Conservation (phyloP, 768 basidiomycete genomes). For the Panus rudis region DNA sequence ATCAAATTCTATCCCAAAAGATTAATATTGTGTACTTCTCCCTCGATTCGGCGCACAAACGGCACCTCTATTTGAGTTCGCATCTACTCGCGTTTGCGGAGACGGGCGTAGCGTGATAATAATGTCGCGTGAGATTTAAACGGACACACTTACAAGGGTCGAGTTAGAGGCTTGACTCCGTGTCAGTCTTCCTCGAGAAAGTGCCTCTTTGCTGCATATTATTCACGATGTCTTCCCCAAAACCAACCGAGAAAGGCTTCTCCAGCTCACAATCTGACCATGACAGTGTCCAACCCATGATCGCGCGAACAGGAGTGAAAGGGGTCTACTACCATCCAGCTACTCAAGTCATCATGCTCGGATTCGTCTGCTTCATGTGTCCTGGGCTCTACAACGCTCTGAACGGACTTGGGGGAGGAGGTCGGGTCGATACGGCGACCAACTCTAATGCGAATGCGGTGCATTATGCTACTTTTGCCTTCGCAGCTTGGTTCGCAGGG, state of each 20-base stretch:
- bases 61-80: too few relatives aligned
- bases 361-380: background rate
- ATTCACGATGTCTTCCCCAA: background rate
- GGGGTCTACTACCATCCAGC: background rate
- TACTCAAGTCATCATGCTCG: background rate
- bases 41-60: too few relatives aligned
- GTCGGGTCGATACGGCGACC: background rate
- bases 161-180: too few relatives aligned
- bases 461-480: background rate
- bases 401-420: background rate
- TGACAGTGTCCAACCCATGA: background rate
- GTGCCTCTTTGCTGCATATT: background rate
- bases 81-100: too few relatives aligned
- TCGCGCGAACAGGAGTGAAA: background rate
- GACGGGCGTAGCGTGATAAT: too few relatives aligned
- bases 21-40: too few relatives aligned
- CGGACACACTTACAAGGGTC: background rate
- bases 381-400: background rate
- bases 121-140: background rate
- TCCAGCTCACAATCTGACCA: background rate
- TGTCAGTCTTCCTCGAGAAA: background rate
- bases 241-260: background rate
- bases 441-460: background rate
- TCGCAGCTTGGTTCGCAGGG: background rate
- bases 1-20: too few relatives aligned